Conservation (phyloP, 768 basidiomycete species). For the Suillus lakei region DNA sequence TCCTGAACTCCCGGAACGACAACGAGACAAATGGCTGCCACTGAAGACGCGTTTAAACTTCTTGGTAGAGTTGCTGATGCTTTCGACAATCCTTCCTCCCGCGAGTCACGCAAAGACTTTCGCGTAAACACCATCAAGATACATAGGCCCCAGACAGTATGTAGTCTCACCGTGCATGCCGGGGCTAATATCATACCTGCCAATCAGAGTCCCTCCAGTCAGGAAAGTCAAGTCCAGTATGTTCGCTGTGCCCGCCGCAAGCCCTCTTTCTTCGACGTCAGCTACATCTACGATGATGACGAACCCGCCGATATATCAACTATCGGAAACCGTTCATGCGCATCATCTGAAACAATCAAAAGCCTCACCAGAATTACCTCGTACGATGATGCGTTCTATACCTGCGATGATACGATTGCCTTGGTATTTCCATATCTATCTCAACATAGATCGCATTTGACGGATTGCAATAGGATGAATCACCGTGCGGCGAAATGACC, state of each 20-base stretch:
- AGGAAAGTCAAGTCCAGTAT: conserved; percentile 16
- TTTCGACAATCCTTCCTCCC: conserved; percentile 28
- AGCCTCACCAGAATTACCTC: neutral
- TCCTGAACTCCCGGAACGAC: neutral
- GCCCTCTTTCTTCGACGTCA: conserved; percentile 14
- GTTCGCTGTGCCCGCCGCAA: conserved; percentile 9
- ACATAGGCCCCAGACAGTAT: conserved; percentile 24
- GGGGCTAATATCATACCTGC: neutral
- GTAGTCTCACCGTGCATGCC: conserved; percentile 8
- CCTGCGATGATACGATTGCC: conserved; percentile 9
- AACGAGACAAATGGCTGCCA: neutral
- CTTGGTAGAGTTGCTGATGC: conserved; percentile 35
- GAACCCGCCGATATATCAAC: conserved; percentile 15
- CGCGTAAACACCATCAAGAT: conserved; percentile 28
- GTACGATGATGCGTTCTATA: conserved; percentile 4
- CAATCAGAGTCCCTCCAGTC: conserved; percentile 22
- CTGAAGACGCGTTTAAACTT: conserved; percentile 26
- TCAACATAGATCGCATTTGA: conserved; percentile 8
- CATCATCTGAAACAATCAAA: conserved; percentile 12
- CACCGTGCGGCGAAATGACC: conserved; percentile 19
- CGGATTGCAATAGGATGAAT: conserved; percentile 17
- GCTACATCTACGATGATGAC: conserved; percentile 23
- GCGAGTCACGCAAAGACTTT: conserved; percentile 24
- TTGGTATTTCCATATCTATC: conserved; percentile 19
- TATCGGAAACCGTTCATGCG: conserved; percentile 14